Evolutionary conservation across 2,329 filamentous ascomycete genomes (phyloP), one percentile per base, ranked within the genome.

Genomic region (Botrytis deweyae): DNA sequence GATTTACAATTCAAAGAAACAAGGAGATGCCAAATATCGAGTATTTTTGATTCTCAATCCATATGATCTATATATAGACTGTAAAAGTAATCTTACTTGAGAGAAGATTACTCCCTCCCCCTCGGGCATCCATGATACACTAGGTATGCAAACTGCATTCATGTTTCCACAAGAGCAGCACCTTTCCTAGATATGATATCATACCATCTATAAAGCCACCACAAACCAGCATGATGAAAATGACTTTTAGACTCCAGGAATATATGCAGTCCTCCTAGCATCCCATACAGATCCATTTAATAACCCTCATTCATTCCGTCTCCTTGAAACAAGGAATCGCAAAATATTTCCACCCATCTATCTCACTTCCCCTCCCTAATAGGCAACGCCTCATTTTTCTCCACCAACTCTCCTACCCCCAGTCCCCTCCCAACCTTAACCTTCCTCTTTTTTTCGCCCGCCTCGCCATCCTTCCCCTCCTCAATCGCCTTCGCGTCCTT

Each of bases 371-470:
- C 65, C 25, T 68, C 65, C 4, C 49, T 16, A 29, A 68, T 42
- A 22, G 65, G 65, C 25, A 68, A 58, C 49, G 33, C 49, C 83
- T 92, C 91, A 76, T 89, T 88, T 84, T 89, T 90, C 85, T 94
- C 92, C 36, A 94, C 91, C 80, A 94, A 83, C 77, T 92, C 91
- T 3, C 91, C 92, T 0, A 97, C 94, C 2, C 95, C 95, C 68
- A 97, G 81, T 0, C 87, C 88, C 79, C 94, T 86, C 25, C 95
- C 95, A 69, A 98, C 92, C 84, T 94, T 95, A 75, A 97, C 93
- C 84, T 93, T 95, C 77, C 92, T 87, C 89, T 92, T 93, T 82
- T 89, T 90, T 42, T 83, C 83, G 77, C 83, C 85, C 66, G 89
- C 89, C 25, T 89, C 84, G 64, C 92, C 87, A 89, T 92, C 92